These are phyloP conservation scores for Tetraselmis chui DNA, from an alignment of 139 green algal species.

Conservation along the genomic window DNA sequence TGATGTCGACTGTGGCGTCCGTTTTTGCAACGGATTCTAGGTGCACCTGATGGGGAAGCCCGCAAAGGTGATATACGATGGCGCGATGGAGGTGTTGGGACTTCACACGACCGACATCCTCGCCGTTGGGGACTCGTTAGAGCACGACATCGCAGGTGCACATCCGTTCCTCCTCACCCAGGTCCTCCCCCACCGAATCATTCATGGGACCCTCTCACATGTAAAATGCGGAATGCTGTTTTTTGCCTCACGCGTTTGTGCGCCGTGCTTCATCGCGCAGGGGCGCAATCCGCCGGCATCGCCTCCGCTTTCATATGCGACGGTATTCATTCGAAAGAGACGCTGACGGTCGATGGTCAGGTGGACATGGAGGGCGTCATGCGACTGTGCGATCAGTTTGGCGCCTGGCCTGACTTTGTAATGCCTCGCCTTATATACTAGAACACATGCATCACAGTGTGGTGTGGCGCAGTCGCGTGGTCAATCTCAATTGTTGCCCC, in stretches of 20 bases:
- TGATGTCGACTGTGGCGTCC: no score
- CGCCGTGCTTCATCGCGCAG: slow-evolving; percentile 9
- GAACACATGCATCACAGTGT: no score
- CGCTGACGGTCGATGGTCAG: slow-evolving; percentile 3
- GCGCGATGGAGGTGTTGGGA: slow-evolving; percentile 36
- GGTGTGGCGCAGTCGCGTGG: no score
- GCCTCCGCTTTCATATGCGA: slow-evolving; percentile 62
- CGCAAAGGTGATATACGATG: slow-evolving; percentile 58
- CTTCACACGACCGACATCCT: slow-evolving; percentile 34
- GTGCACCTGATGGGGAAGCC: slow-evolving; percentile 79
- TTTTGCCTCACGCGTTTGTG: neutral
- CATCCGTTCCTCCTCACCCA: no score
- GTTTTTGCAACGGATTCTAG: neutral
- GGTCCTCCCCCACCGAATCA: no score
- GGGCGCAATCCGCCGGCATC: slow-evolving; percentile 33
- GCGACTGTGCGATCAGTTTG: slow-evolving; percentile 16
- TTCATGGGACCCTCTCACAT: no score
- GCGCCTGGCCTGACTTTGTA: slow-evolving; percentile 11
- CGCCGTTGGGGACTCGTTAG: slow-evolving; percentile 66
- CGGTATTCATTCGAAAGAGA: slow-evolving; percentile 59
- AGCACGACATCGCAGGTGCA: slow-evolving; percentile 73
- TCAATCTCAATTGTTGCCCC: no score
- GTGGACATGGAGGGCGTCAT: slow-evolving; percentile 6
- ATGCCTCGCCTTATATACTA: slow-evolving; percentile 10
- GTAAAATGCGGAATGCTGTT: no score